These are phyloP conservation scores for Aspergillus ustus DNA, from an alignment of 2,329 filamentous ascomycete species.

Conservation along the genomic window DNA sequence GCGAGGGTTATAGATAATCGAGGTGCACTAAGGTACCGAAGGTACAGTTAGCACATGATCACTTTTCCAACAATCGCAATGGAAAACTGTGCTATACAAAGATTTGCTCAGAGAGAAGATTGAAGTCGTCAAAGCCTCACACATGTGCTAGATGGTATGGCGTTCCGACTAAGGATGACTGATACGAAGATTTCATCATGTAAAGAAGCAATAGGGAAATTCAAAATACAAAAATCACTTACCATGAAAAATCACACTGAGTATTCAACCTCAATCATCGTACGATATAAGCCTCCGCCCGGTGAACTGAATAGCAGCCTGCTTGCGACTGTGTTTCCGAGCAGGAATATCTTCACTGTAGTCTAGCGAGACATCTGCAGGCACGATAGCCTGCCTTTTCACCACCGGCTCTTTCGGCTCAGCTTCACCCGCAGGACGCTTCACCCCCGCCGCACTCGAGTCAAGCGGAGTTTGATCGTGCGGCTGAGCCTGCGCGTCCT, in stretches of 20 bases:
- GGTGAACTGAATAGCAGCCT: slow-evolving; percentile 22
- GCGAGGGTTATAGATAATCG: background rate
- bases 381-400: background rate
- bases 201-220: background rate
- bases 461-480: background rate
- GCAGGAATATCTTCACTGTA: slow-evolving; percentile 41
- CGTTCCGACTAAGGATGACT: slow-evolving; percentile 96
- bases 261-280: slow-evolving; percentile 34
- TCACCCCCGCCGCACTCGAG: background rate
- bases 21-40: background rate
- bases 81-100: background rate
- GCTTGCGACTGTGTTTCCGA: background rate
- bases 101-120: slow-evolving; percentile 52
- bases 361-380: slow-evolving; percentile 47
- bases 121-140: slow-evolving; percentile 48
- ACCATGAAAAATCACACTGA: background rate
- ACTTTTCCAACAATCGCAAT: background rate
- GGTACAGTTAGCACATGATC: background rate
- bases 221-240: slow-evolving; percentile 19
- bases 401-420: background rate
- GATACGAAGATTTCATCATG: slow-evolving; percentile 87
- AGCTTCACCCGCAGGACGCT: background rate
- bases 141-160: slow-evolving; percentile 47
- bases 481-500: background rate
- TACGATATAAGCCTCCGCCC: slow-evolving; percentile 43